Base-by-base conservation (phyloP, 352 stramenopile species). In the Phytophthora capsici region DNA sequence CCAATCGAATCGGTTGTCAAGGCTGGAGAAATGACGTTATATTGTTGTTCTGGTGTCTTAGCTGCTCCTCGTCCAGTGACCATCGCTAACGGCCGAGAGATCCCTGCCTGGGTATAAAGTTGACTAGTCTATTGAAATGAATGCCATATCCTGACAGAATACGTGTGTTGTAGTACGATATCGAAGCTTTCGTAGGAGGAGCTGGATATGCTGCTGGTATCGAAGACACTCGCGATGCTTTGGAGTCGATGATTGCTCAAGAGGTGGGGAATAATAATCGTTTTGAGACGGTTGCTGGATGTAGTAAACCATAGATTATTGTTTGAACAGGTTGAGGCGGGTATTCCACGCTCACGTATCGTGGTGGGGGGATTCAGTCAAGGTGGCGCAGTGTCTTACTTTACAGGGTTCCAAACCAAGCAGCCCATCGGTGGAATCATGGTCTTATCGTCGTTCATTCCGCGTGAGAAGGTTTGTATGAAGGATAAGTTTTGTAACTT, bases 281-380 rank as follows among this genome's bases (percentile, higher is more conserved):
- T 20, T 34, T 20, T 55, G 19, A 19, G 10, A 9, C 6, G 36
- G 7, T 23, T 36, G 17, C 36, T 25, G 36, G 14, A n/a, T 66
- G 28, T 16, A 45, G 30, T 4, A 34, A 19, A 56, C 17, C 44
- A 20, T 7, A 6, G 25, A 44, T 48, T 10, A 43, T 48, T 12
- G 9, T 10, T 10, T 25, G 32, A 32, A 1, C 32, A 82, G 71
- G 75, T 83, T 3, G 63, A 63, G 14, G 66, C 55, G 1, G 82
- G 84, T 13, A 87, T 98, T 19, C 88, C 90, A 1, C 91, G 92
- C 54, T 87, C 72, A 49, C 89, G 90, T 16, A 97, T 99, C 59
- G 86, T 98, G 14, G 67, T 99, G 32, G 93, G 86, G 16, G 96
- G 96, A 36, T 99, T 98, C 71, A 96, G 79, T 47, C 95, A 99